Base-by-base conservation (phyloP, 1,284 basidiomycete genomes). In the Laetiporus sulphureus region DNA sequence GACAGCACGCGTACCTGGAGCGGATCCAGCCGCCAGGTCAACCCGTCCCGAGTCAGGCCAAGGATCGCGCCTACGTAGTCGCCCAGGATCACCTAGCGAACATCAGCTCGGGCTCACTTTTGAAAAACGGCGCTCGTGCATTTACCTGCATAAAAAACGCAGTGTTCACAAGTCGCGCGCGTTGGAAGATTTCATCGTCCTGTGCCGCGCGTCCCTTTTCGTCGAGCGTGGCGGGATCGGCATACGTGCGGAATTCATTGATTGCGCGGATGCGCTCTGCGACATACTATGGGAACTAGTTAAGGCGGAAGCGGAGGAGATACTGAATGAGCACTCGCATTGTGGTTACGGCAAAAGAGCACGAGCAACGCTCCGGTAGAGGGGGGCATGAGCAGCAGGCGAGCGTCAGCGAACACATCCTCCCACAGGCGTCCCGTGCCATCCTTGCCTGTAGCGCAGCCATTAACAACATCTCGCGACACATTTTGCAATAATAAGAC, bases 51-150 rank as follows among this genome's bases (percentile, higher is more conserved):
- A 13, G 68, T 72, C 15, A 83, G 68, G 22, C 78, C 78, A 10
- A 84, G 68, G 55, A 84, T 82, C 10, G 77, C 75, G n/a, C 79
- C 82, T 24, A 88, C 79, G 46, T 89, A 89, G 61, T 88, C 83
- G 27, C 61, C 73, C 32, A 84, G 63, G 54, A 86, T 80, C 39
- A 82, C n/a, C n/a, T n/a, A n/a, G n/a, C n/a, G n/a, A n/a, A n/a
- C n/a, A n/a, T n/a, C n/a, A n/a, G n/a, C n/a, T n/a, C n/a, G n/a
- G n/a, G n/a, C n/a, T n/a, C n/a, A n/a, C n/a, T n/a, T n/a, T n/a
- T n/a, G n/a, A n/a, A n/a, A n/a, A n/a, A n/a, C n/a, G n/a, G n/a
- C n/a, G n/a, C n/a, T n/a, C n/a, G n/a, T n/a, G n/a, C n/a, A n/a
- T n/a, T n/a, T n/a, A n/a, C 72, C 45, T 79, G 73, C 71, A 86